Conservation (phyloP, 768 basidiomycete species). For the Udeniomyces megalosporus region DNA sequence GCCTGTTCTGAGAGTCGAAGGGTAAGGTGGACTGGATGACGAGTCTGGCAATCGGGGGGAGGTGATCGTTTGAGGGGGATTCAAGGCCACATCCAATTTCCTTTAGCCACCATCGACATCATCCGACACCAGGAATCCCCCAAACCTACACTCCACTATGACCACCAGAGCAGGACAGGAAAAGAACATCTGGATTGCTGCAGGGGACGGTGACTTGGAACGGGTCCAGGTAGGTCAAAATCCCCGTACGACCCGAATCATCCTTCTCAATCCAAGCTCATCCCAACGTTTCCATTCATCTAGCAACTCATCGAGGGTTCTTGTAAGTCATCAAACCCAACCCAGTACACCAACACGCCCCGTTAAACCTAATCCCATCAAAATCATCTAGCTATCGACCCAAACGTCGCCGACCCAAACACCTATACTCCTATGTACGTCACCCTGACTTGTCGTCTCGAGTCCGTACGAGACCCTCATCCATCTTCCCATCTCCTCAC, state of each 20-base stretch:
- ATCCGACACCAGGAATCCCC: too few species aligned
- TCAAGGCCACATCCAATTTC: too few species aligned
- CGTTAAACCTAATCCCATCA: too few species aligned
- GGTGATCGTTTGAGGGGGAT: too few species aligned
- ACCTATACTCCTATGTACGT: constrained; percentile 16
- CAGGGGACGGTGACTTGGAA: constrained; percentile 71
- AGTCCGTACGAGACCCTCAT: constrained; percentile 17
- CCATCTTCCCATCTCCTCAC: constrained; percentile 12
- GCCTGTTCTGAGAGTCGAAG: too few species aligned
- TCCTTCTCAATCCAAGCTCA: not conserved
- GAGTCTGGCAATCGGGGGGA: too few species aligned
- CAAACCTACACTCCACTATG: not conserved
- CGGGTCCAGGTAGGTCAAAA: constrained; percentile 51
- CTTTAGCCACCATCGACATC: too few species aligned
- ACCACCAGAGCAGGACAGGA: constrained; percentile 6
- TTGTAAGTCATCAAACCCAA: not conserved
- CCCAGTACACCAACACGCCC: too few species aligned
- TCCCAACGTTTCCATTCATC: not conserved
- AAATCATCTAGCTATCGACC: not conserved
- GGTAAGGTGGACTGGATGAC: too few species aligned
- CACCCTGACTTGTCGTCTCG: constrained; percentile 5
- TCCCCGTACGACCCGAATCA: too few species aligned
- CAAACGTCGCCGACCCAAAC: constrained; percentile 13
- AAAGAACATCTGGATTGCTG: constrained; percentile 78
- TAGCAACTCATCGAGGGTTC: constrained; percentile 12